Conservation (phyloP, 2,329 filamentous ascomycete genomes). For the Colletotrichum navitas region DNA sequence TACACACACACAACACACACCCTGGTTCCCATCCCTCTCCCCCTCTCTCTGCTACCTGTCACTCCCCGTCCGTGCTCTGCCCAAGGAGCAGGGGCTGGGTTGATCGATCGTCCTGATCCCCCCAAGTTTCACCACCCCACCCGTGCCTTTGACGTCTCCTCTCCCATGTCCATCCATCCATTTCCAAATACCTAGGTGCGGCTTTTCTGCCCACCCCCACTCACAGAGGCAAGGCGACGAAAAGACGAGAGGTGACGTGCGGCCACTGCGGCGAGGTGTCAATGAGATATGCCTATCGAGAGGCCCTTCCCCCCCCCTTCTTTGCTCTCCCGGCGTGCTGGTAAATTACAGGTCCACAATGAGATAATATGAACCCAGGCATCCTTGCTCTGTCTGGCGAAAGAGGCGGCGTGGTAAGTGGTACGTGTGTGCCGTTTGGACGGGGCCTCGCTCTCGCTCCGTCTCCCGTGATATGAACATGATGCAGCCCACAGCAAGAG, state of each 20-base stretch:
- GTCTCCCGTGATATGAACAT: not conserved
- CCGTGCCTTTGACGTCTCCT: not conserved
- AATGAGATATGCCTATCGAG: not conserved
- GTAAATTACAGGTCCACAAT: constrained; percentile 1
- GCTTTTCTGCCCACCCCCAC: not conserved
- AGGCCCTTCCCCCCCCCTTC: not conserved
- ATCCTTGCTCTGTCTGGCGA: not conserved
- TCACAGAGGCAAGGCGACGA: not conserved
- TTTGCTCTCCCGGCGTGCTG: not conserved
- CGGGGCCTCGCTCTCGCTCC: not conserved
- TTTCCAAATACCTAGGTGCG: no score
- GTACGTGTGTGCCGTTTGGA: not conserved
- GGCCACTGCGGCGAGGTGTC: not conserved
- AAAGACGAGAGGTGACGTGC: not conserved
- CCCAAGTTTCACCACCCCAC: not conserved
- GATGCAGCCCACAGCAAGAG: not conserved
- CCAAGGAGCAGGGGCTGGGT: constrained; percentile 2
- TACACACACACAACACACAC: not conserved
- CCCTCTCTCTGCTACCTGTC: not conserved
- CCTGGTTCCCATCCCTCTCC: not conserved
- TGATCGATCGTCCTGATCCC: constrained; percentile 16
- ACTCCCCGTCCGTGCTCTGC: not conserved
- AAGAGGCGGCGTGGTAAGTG: no score
- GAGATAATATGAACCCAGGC: not conserved
- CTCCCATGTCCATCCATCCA: not conserved